Conservation (phyloP, 768 basidiomycete genomes). For the Paxillus rubicundulus region DNA sequence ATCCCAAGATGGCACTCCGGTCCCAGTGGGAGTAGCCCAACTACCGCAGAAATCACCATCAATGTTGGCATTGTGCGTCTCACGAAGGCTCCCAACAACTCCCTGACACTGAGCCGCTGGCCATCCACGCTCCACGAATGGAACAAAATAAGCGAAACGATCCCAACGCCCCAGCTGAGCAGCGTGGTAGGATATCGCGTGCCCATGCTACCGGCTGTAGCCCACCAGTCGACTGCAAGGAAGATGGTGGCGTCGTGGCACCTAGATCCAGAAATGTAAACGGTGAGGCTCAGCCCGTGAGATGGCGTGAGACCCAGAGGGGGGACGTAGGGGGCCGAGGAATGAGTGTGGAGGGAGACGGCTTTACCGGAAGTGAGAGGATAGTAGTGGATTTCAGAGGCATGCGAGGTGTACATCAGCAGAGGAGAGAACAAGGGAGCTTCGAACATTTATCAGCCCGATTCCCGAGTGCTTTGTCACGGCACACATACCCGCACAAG, state of each 20-base stretch:
- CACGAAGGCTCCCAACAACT: constrained; percentile 48
- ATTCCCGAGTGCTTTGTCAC: not conserved
- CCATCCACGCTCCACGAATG: constrained; percentile 43
- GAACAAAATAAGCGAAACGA: constrained; percentile 59
- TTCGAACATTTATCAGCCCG: constrained; percentile 26
- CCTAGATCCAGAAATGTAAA: constrained; percentile 53
- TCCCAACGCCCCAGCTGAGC: constrained; percentile 70
- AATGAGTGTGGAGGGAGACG: constrained; percentile 61
- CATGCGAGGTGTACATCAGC: constrained; percentile 58
- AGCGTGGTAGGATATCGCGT: constrained; percentile 73
- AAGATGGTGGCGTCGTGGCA: constrained; percentile 46
- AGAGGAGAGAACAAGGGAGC: constrained; percentile 60
- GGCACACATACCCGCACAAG: constrained; percentile 30
- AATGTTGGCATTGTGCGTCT: constrained; percentile 40
- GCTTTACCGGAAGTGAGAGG: constrained; percentile 39
- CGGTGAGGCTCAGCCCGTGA: constrained; percentile 49
- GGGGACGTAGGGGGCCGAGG: constrained; percentile 61
- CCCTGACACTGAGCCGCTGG: constrained; percentile 42
- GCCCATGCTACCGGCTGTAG: constrained; percentile 67
- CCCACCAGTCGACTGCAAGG: constrained; percentile 67
- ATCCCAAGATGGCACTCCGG: constrained; percentile 59
- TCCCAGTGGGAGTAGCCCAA: constrained; percentile 58
- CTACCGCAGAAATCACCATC: constrained; percentile 39
- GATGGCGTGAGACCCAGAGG: constrained; percentile 33
- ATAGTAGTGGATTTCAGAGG: constrained; percentile 67